A percentile compares a stretch with the other conserved stretches of the same genome.
These are phyloP conservation scores for Pleurotus cornucopiae DNA, from an alignment of 768 basidiomycete species.

Conservation along the genomic window DNA sequence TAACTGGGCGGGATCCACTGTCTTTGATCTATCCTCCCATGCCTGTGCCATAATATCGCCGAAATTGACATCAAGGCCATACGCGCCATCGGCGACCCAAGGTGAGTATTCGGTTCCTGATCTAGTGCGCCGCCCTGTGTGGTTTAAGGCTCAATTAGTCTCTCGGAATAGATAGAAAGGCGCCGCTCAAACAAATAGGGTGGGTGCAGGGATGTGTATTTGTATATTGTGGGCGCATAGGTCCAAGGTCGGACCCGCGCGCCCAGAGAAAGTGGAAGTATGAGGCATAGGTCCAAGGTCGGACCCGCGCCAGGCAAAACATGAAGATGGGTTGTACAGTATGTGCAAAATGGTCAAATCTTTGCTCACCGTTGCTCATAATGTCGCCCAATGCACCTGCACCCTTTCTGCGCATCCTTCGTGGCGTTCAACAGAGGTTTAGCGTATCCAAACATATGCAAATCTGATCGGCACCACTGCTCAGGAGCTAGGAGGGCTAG, in stretches of 20 bases:
- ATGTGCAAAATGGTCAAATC: too few species aligned
- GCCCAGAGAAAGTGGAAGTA: neutral
- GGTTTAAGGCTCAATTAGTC: neutral
- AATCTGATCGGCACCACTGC: too few species aligned
- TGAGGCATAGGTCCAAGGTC: neutral
- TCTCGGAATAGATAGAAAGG: neutral
- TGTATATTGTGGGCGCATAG: neutral
- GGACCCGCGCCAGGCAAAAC: neutral
- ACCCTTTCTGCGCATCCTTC: too few species aligned
- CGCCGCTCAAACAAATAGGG: neutral
- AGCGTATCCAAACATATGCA: too few species aligned
- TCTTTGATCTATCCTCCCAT: neutral
- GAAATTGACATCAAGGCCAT: neutral
- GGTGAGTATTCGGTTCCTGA: neutral
- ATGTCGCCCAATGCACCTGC: too few species aligned
- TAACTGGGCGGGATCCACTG: too few species aligned
- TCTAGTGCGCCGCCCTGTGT: neutral
- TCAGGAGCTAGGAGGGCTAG: too few species aligned
- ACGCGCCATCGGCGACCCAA: neutral
- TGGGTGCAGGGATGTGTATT: too few species aligned
- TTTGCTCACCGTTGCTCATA: too few species aligned
- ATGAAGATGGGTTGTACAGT: neutral
- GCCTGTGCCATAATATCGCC: neutral
- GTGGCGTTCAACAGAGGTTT: too few species aligned
- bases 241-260: conserved; percentile 1